Evolutionary conservation across 192 early-diverging fungal genomes (phyloP), one percentile per base, ranked within the genome.

Genomic region (Coemansia sp.): DNA sequence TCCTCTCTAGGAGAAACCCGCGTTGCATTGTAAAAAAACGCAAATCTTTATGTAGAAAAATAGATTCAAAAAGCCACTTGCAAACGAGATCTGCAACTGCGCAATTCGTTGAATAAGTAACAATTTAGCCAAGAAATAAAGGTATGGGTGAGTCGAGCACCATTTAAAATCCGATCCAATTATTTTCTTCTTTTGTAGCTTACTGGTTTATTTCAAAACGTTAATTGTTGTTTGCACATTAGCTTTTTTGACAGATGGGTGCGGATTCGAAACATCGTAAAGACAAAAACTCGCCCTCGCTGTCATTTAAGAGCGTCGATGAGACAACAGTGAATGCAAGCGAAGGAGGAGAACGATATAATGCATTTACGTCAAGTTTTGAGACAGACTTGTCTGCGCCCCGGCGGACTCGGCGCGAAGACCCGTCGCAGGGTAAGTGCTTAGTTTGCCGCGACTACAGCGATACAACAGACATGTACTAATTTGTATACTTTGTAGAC

Each of bases 311-410:
- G 18, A 57, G 60, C 47, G 46, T 56, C 47, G 67, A 68, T 14
- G 60, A 62, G 48, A 55, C 60, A 14, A 24, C 50, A 20, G 50
- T 14, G 40, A 44, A 12, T 44, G 11, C 40, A 44, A 44, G 15
- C 10, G 50, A 7, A 66, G 28, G 25, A 31, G 15, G 25, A 31
- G 15, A 58, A 24, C 20, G 64, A 31, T 37, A n/a, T 3, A 18
- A 34, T 57, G 56, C 56, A 57, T 17, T 57, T 8, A 52, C 56
- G 31, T 57, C 67, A 26, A 73, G 67, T 31, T 79, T 79, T 56
- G 76, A 79, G 31, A 79, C 70, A 12, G 76, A 79, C 67, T 38
- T 79, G 26, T 79, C 76, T 24, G 56, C 61, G 18, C 76, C 76
- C 1, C 76, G 57, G 8, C 60, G 70, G 1, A 57, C 42, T 15